Conservation (phyloP, 129 eudicot species). For the Lactuca sativa region DNA sequence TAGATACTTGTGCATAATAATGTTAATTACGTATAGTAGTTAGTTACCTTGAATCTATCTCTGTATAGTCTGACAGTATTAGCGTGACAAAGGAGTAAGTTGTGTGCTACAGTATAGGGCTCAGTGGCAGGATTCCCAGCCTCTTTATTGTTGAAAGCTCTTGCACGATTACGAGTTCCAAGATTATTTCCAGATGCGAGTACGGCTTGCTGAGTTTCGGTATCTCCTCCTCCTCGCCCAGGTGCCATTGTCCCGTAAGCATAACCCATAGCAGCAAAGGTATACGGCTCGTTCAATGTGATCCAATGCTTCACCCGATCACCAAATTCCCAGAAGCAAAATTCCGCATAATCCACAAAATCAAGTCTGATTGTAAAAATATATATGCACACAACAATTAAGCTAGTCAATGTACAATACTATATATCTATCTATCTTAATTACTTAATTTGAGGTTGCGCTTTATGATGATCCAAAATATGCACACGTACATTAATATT, state of each 20-base stretch:
- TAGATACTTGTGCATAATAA: too few species aligned
- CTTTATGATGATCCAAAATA: too few species aligned
- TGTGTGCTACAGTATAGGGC: constrained; percentile 30
- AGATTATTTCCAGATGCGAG: too few species aligned
- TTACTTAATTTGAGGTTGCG: too few species aligned
- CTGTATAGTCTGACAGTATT: constrained; percentile 17
- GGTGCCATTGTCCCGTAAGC: constrained; percentile 20
- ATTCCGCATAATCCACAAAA: constrained; percentile 23
- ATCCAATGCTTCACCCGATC: constrained; percentile 36
- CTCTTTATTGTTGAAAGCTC: background rate
- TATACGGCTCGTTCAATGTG: constrained; percentile 31
- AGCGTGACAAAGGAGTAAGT: constrained; percentile 32
- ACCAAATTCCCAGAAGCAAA: constrained; percentile 38
- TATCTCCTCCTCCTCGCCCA: constrained; percentile 11
- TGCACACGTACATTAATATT: too few species aligned
- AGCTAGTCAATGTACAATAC: too few species aligned
- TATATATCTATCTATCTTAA: too few species aligned
- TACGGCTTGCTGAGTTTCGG: too few species aligned
- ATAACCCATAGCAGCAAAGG: constrained; percentile 23
- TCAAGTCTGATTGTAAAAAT: constrained; percentile 27
- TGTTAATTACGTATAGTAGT: too few species aligned
- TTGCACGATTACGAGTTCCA: too few species aligned
- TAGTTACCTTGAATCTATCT: constrained; percentile 15
- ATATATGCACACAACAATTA: background rate
- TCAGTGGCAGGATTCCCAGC: constrained; percentile 29